Evolutionary conservation across 495 filamentous ascomycete genomes (phyloP), one percentile per base, ranked within the genome.

Genomic region (Monascus purpureus): DNA sequence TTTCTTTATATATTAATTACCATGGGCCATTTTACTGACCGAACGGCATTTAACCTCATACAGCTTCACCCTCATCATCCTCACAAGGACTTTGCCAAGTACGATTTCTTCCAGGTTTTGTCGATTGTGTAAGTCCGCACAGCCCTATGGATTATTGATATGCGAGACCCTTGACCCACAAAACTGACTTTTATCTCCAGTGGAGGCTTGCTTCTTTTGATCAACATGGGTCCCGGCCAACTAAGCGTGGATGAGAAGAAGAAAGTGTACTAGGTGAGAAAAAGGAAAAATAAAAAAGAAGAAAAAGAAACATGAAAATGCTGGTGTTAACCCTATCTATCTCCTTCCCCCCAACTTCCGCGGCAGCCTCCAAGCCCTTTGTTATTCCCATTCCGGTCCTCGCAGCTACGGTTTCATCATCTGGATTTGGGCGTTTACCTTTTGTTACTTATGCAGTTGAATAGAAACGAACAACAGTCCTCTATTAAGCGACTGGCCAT

Each of bases 221-320:
- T 94, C 57, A 97, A 97, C 73, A 95, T 88, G 76, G 90, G 90
- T 33, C 92, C 90, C 8, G 90, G 90, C 29, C 82, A 93, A 59
- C 78, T 95, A 64, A 92, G 82, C 55, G 84, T 97, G 59, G 90
- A 97, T 56, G 92, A 96, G 72, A 97, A 97, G 78, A 97, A 97
- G 78, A 97, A 97, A 72, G 90, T 97, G 40, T 97, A 97, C 62
- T 97, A 80, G 44, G 39, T 28, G 6, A 32, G 31, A 17, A 11
- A 24, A 26, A 26, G 12, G n/a, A 29, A 33, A 23, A 6, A 5
- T n/a, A 16, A 26, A 24, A 35, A 6, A 13, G 14, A 3, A 27
- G 6, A 22, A 17, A 22, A 22, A 9, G 19, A 15, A 29, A 26
- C 18, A 31, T 6, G 31, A 8, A 11, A 8, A 30, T 25, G n/a